phyloP scores from a whole-genome alignment of 306 rosid species.

The Vigna angularis region DNA sequence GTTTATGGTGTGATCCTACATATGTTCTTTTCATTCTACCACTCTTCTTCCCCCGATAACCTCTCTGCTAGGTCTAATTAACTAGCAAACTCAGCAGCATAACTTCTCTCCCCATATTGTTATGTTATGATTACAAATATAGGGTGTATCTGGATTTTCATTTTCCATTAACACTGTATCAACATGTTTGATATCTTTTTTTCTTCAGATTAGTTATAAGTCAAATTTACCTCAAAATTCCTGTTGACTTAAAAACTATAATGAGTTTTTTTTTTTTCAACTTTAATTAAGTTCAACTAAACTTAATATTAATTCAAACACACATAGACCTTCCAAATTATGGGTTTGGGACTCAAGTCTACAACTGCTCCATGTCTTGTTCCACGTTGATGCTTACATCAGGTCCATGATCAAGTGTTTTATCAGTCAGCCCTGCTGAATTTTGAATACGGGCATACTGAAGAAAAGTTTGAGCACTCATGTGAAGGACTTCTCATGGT shows the following conservation, averaged over 20 bases:
- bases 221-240: too few relatives aligned
- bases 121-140: neutral
- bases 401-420: neutral
- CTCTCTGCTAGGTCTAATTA: neutral
- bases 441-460: constrained; percentile 8
- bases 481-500: constrained; percentile 17
- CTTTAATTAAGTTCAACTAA: too few relatives aligned
- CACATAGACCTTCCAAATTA: neutral
- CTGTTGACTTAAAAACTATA: too few relatives aligned
- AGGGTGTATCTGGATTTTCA: too few relatives aligned
- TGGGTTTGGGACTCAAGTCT: neutral
- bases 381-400: neutral
- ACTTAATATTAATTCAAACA: too few relatives aligned
- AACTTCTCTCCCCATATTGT: neutral
- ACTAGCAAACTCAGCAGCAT: neutral
- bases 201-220: too few relatives aligned
- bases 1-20: neutral
- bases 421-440: neutral
- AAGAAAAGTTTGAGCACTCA: constrained; percentile 11
- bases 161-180: too few relatives aligned
- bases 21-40: neutral
- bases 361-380: neutral
- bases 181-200: too few relatives aligned
- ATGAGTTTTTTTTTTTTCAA: too few relatives aligned
- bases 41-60: neutral